These are phyloP conservation scores for Macaranga tanarius DNA, from an alignment of 441 rosid species.

Conservation along the genomic window DNA sequence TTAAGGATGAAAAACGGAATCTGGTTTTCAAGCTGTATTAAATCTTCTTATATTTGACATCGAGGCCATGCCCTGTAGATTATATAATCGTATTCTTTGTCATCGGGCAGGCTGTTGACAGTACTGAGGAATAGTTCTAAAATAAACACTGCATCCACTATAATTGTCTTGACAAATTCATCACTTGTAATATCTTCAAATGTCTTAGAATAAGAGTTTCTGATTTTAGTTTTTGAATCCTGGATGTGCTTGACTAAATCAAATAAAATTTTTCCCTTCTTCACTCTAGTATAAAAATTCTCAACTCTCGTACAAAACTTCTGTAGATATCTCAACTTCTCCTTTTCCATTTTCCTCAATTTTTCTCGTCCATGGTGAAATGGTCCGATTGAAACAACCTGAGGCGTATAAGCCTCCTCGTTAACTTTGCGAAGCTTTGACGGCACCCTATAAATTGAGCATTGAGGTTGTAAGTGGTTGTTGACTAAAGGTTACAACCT, in stretches of 20 bases:
- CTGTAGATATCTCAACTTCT: not conserved
- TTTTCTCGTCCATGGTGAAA: not conserved
- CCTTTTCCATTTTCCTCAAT: not conserved
- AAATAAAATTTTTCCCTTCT: not conserved
- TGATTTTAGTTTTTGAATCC: not conserved
- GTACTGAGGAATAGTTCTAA: not conserved
- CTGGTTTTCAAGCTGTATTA: not conserved
- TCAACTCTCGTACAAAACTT: not conserved
- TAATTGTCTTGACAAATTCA: not conserved
- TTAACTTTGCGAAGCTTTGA: not conserved
- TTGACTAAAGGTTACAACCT: too few relatives aligned
- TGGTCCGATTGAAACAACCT: not conserved
- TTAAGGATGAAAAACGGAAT: too few relatives aligned
- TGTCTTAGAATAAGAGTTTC: not conserved
- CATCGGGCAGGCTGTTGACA: not conserved
- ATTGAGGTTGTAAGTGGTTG: too few relatives aligned
- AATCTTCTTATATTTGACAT: not conserved
- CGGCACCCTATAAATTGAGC: constrained; percentile 1
- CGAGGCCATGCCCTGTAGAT: not conserved
- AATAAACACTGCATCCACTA: not conserved
- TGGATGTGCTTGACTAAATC: not conserved
- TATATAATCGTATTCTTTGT: not conserved
- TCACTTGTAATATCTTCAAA: not conserved
- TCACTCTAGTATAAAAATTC: too few relatives aligned
- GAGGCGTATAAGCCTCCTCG: constrained; percentile 2